These are phyloP conservation scores for Aspergillus texensis DNA, from an alignment of 2,329 filamentous ascomycete genomes.

Conservation along the genomic window DNA sequence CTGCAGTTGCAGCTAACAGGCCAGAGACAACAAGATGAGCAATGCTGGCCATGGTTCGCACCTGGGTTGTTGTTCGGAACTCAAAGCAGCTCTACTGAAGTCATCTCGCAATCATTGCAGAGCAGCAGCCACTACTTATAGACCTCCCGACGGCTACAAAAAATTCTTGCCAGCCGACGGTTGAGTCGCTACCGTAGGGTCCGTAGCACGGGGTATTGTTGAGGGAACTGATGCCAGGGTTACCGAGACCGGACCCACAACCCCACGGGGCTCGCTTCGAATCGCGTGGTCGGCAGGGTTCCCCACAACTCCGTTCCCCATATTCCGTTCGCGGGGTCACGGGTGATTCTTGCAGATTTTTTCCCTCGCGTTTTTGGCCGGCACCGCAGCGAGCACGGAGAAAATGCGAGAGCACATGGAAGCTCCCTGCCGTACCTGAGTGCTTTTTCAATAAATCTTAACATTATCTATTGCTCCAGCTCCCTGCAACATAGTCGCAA, in stretches of 20 bases:
- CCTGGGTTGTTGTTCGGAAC: neutral
- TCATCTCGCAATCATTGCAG: neutral
- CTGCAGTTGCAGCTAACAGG: neutral
- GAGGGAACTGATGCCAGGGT: neutral
- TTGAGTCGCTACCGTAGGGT: neutral
- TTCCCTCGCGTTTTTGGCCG: neutral
- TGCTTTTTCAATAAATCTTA: neutral
- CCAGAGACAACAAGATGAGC: neutral
- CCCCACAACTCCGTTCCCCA: neutral
- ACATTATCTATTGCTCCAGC: neutral
- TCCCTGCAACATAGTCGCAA: too few relatives aligned
- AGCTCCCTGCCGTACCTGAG: neutral
- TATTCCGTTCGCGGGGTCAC: neutral
- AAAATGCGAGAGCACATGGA: neutral
- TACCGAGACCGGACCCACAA: neutral
- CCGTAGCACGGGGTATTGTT: neutral
- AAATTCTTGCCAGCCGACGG: neutral
- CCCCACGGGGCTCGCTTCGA: neutral
- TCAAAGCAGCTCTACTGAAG: neutral
- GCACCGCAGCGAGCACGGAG: neutral
- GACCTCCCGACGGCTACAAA: neutral
- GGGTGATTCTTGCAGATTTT: neutral
- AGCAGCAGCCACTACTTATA: neutral
- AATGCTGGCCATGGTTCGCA: neutral
- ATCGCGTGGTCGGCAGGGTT: neutral